Conservation (phyloP, 257 asterid species). For the Solanum ahanhuiri region DNA sequence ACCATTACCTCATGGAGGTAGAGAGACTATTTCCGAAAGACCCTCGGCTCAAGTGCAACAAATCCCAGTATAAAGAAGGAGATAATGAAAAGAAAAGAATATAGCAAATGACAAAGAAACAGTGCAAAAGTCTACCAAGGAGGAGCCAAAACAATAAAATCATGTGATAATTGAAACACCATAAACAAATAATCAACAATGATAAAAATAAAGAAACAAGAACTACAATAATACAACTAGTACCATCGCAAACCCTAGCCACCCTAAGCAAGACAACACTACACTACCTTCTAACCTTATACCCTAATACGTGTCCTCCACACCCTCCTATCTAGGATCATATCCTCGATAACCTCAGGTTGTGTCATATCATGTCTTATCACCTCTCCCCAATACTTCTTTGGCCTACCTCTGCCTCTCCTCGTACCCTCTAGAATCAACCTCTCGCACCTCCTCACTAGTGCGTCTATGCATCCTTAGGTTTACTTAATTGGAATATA, state of each 20-base stretch:
- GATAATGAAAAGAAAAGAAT: not conserved
- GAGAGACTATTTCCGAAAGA: not conserved
- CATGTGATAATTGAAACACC: not conserved
- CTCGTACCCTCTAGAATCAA: not conserved
- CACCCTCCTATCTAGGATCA: not conserved
- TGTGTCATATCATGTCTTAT: not conserved
- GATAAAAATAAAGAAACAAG: not conserved
- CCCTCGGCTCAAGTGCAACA: not conserved
- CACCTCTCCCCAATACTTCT: not conserved
- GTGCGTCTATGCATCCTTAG: not conserved
- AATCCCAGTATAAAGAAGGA: not conserved
- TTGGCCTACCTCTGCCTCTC: not conserved
- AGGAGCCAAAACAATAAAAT: not conserved
- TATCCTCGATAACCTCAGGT: not conserved
- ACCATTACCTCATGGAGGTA: not conserved
- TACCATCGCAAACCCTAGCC: not conserved
- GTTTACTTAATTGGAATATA: not conserved
- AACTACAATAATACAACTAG: not conserved
- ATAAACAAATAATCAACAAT: not conserved
- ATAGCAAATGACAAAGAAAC: not conserved
- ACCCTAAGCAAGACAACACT: not conserved
- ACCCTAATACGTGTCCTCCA: not conserved
- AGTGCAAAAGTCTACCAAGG: not conserved
- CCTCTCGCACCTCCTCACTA: not conserved
- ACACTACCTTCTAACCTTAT: not conserved